Percentiles rank a stretch among this genome's conserved stretches.
phyloP scores from a whole-genome alignment of 345 rosid species.

The Salix brachista region DNA sequence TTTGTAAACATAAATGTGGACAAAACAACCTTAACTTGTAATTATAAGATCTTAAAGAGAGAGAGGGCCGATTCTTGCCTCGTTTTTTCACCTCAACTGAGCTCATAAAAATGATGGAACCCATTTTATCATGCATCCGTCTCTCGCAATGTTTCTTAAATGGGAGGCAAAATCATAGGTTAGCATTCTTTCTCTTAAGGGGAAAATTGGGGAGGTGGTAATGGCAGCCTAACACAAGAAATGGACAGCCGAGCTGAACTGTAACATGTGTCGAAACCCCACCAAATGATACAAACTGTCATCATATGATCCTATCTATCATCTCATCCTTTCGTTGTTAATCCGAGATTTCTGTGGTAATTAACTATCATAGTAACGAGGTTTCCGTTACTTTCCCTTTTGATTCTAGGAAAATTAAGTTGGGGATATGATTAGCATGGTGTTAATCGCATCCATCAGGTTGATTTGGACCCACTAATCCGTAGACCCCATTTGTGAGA shows the following conservation, averaged over 20 bases:
- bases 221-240: slow-evolving; percentile 49
- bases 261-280: slow-evolving; percentile 20
- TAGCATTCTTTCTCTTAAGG: background rate
- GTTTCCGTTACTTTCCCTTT: slow-evolving; percentile 45
- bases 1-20: background rate
- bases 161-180: slow-evolving; percentile 42
- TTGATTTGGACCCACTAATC: slow-evolving; percentile 46
- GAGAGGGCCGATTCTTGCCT: slow-evolving; percentile 16
- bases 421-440: slow-evolving; percentile 43
- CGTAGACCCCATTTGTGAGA: slow-evolving; percentile 34
- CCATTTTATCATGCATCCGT: slow-evolving; percentile 15
- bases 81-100: slow-evolving; percentile 19
- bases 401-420: slow-evolving; percentile 48
- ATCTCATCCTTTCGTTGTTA: slow-evolving; percentile 12
- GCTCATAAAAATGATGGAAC: slow-evolving; percentile 33
- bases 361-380: slow-evolving; percentile 53
- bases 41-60: slow-evolving; percentile 19
- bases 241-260: slow-evolving; percentile 55
- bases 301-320: slow-evolving; percentile 4
- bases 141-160: slow-evolving; percentile 50
- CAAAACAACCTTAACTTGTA: slow-evolving; percentile 12
- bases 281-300: slow-evolving; percentile 12
- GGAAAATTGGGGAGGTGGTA: slow-evolving; percentile 22
- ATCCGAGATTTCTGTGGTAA: slow-evolving; percentile 38
- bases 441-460: slow-evolving; percentile 49